These are phyloP conservation scores for Suhomyces wounanorum DNA, from an alignment of 1,139 yeast species.

Conservation along the genomic window DNA sequence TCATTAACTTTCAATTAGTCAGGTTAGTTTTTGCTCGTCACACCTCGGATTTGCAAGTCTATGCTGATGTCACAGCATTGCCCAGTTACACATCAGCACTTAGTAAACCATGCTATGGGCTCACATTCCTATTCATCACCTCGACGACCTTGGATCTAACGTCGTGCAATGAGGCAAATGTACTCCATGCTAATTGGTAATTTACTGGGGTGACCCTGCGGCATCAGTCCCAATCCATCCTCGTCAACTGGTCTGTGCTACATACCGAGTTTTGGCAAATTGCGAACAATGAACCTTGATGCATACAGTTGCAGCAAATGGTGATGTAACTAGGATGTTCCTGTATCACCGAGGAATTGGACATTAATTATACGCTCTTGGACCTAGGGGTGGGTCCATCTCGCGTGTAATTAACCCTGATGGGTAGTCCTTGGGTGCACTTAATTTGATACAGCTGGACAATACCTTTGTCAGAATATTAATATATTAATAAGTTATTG, in stretches of 20 bases:
- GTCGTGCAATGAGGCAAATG: not conserved
- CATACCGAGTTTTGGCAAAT: not conserved
- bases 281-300: not conserved
- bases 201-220: slow-evolving; percentile 2
- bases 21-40: too few species aligned
- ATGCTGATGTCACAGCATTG: not conserved
- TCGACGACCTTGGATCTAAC: not conserved
- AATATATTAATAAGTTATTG: not conserved
- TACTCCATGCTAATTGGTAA: not conserved
- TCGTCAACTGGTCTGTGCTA: not conserved
- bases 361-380: not conserved
- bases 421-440: not conserved
- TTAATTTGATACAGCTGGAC: not conserved
- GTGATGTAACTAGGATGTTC: not conserved
- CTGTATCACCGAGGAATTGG: not conserved
- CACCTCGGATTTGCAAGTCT: not conserved
- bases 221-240: not conserved
- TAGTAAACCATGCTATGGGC: not conserved
- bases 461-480: not conserved
- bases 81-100: not conserved
- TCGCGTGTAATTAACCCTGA: not conserved
- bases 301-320: not conserved
- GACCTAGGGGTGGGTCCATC: not conserved
- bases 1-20: too few species aligned
- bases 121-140: not conserved